phyloP scores from a whole-genome alignment of 2,329 filamentous ascomycete species.

The Alternaria arborescens region DNA sequence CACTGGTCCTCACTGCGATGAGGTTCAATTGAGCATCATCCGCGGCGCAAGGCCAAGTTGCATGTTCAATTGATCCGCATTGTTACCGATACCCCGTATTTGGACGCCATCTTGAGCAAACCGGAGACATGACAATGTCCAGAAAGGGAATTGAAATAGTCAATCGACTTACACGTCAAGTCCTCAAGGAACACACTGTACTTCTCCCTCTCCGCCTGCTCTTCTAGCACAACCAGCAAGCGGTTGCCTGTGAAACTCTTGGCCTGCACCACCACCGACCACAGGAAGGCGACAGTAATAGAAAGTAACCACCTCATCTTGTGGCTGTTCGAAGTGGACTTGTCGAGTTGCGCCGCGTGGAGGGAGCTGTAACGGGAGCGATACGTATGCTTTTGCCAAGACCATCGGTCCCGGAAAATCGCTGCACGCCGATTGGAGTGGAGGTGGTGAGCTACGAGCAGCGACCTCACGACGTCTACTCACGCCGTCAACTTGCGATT shows the following conservation, averaged over 20 bases:
- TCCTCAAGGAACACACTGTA: slow-evolving; percentile 85
- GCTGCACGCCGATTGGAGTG: slow-evolving; percentile 29
- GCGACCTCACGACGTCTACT: slow-evolving; percentile 15
- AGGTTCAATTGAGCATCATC: slow-evolving; percentile 6
- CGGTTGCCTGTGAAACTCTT: slow-evolving; percentile 80
- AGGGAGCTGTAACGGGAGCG: slow-evolving; percentile 35
- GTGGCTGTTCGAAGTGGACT: slow-evolving; percentile 47
- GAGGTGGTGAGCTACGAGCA: slow-evolving; percentile 12
- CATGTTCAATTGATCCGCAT: slow-evolving; percentile 17
- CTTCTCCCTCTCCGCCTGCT: slow-evolving; percentile 77
- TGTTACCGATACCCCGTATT: not conserved
- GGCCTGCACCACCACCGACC: slow-evolving; percentile 74
- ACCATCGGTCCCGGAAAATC: slow-evolving; percentile 37
- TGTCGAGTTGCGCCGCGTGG: slow-evolving; percentile 18
- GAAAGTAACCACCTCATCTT: slow-evolving; percentile 80
- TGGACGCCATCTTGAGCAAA: not conserved
- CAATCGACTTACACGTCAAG: slow-evolving; percentile 66
- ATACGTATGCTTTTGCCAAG: slow-evolving; percentile 52
- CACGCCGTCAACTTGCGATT: slow-evolving; percentile 15
- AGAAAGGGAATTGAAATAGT: not conserved
- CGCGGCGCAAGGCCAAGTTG: slow-evolving; percentile 13
- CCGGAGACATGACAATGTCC: not conserved
- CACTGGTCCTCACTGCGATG: not conserved
- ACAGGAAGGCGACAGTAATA: slow-evolving; percentile 69
- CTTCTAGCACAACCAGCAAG: slow-evolving; percentile 86